Evolutionary conservation across 805 yeast species (phyloP), one percentile per base, ranked within the genome.

Genomic region (Komagataella pseudopastoris): DNA sequence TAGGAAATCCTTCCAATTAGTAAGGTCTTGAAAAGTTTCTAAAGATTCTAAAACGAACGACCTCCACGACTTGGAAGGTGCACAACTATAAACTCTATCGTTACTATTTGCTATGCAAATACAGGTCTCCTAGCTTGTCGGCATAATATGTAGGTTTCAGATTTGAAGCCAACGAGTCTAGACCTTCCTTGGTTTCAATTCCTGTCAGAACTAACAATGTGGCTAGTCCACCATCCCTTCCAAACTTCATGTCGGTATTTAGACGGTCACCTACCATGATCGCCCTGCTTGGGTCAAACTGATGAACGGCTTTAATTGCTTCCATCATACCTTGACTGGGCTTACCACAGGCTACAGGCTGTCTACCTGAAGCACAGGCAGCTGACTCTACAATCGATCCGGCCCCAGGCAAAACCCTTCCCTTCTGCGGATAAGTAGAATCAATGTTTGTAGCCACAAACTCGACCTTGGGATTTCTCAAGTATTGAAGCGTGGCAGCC

Each of bases 231-330:
- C 96, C 96, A 53, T 81, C 83, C 52, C 78, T 73, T 47, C 98
- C 99, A 65, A 93, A 93, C 61, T 77, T 78, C 82, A 93, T 91
- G 61, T 93, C 99, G 0, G 99, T 93, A 65, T 93, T 91, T 53
- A 93, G 72, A 57, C 99, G 75, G 64, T 93, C 99, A 18, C 99
- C 99, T 53, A 93, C 79, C 98, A 93, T 93, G 56, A 91, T 75
- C 10, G 95, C 83, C 53, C 78, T 74, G 3, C 68, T 56, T 50
- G 80, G 77, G 50, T 80, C 80, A 39, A 80, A 70, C 17, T 76
- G 65, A 53, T 78, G 75, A 43, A 81, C 80, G 3, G 85, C 85
- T 55, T 82, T 78, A 63, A 93, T 86, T 18, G 95, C 83, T 61
- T 88, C 87, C 83, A 93, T 77, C 96, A 93, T 90, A 51, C 83